A percentile compares a stretch with the other conserved stretches of the same genome.
Conservation (phyloP, 2,329 filamentous ascomycete genomes). For the Chaetomium sp. region DNA sequence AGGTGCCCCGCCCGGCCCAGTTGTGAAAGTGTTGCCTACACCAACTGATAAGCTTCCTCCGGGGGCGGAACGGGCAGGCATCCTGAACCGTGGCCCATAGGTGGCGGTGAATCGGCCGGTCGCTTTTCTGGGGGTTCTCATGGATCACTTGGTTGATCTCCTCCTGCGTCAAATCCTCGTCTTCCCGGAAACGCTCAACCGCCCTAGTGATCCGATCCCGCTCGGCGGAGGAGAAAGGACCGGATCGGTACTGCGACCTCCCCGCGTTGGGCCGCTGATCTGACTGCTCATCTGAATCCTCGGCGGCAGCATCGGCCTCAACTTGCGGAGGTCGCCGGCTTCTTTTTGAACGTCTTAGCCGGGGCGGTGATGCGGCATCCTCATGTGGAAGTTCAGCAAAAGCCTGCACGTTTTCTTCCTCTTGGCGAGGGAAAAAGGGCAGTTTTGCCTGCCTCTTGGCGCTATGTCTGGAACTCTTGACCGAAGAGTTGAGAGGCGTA, state of each 20-base stretch:
- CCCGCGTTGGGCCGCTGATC: neutral
- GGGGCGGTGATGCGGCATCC: slow-evolving; percentile 12
- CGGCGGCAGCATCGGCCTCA: neutral
- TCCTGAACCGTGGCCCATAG: slow-evolving; percentile 56
- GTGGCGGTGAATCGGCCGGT: slow-evolving; percentile 40
- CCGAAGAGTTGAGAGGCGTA: neutral
- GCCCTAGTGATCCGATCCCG: slow-evolving; percentile 24
- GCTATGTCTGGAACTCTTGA: slow-evolving; percentile 11
- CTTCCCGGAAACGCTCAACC: slow-evolving; percentile 28
- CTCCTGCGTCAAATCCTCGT: slow-evolving; percentile 29
- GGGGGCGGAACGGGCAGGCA: slow-evolving; percentile 53
- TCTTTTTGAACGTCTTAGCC: neutral
- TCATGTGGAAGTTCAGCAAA: slow-evolving; percentile 23
- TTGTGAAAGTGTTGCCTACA: slow-evolving; percentile 68
- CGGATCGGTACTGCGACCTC: slow-evolving; percentile 23
- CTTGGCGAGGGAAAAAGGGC: slow-evolving; percentile 20
- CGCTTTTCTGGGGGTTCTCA: slow-evolving; percentile 25
- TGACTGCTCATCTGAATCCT: slow-evolving; percentile 1
- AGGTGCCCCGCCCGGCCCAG: slow-evolving; percentile 60
- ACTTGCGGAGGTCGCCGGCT: neutral
- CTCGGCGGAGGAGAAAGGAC: slow-evolving; percentile 25
- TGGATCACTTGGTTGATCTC: slow-evolving; percentile 32
- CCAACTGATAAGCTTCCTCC: slow-evolving; percentile 57
- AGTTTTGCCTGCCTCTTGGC: slow-evolving; percentile 26
- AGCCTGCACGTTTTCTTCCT: slow-evolving; percentile 20